A percentile compares a stretch with the other conserved stretches of the same genome.
Conservation (phyloP, 1,284 basidiomycete genomes). For the Rhodotorula sp. region DNA sequence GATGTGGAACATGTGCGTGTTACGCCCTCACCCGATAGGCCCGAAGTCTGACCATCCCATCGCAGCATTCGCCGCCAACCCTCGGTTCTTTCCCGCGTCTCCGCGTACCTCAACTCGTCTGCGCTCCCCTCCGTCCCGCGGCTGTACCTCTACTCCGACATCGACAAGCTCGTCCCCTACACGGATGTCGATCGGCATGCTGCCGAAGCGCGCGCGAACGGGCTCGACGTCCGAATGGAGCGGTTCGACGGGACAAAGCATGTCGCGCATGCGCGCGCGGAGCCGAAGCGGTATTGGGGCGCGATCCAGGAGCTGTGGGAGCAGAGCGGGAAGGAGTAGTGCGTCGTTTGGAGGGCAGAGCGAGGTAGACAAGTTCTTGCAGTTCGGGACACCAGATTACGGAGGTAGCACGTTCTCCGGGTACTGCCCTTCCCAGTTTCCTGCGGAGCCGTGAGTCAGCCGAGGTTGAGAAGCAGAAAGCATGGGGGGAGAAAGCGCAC, state of each 20-base stretch:
- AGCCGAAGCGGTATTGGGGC: slow-evolving; percentile 32
- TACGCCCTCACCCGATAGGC: not conserved
- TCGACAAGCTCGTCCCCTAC: slow-evolving; percentile 31
- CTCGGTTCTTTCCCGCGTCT: slow-evolving; percentile 14
- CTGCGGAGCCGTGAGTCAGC: not conserved
- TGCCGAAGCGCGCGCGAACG: not conserved
- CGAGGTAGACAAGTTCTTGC: not conserved
- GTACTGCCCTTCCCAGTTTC: slow-evolving; percentile 5
- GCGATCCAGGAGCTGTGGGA: slow-evolving; percentile 28
- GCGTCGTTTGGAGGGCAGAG: too few species aligned
- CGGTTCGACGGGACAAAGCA: slow-evolving; percentile 33
- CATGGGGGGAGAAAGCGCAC: not conserved
- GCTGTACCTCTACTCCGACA: slow-evolving; percentile 34
- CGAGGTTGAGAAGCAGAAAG: too few species aligned
- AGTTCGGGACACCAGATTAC: not conserved
- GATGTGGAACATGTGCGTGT: slow-evolving; percentile 21
- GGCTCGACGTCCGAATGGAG: slow-evolving; percentile 11
- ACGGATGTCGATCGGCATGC: slow-evolving; percentile 33
- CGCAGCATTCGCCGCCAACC: slow-evolving; percentile 20
- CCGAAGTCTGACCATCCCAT: too few species aligned
- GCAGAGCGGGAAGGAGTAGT: slow-evolving; percentile 4
- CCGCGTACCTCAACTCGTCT: slow-evolving; percentile 21
- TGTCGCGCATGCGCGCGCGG: slow-evolving; percentile 33
- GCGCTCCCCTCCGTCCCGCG: slow-evolving; percentile 28
- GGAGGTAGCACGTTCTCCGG: slow-evolving; percentile 16